These are phyloP conservation scores for Picochlorum sp. DNA, from an alignment of 139 green algal species.

Conservation along the genomic window DNA sequence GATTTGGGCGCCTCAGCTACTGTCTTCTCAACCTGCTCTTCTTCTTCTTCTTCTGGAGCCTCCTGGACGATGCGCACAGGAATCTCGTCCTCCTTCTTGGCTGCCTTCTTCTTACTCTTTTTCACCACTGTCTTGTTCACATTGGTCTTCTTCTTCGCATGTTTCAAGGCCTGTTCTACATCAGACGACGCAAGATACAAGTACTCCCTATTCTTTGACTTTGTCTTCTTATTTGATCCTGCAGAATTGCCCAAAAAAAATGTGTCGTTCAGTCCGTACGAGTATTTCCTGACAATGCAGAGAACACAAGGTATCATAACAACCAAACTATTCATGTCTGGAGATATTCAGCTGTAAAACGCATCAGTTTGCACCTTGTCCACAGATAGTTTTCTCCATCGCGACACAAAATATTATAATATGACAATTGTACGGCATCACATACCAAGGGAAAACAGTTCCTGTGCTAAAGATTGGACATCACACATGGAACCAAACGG, in stretches of 20 bases:
- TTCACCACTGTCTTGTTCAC: neutral
- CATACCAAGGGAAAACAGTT: constrained; percentile 55
- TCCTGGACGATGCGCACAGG: neutral
- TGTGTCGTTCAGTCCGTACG: constrained; percentile 26
- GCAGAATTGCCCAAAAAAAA: neutral
- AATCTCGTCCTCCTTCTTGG: constrained; percentile 2
- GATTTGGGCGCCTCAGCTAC: neutral
- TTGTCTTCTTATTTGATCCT: constrained; percentile 33
- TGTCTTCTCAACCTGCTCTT: neutral
- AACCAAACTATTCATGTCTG: constrained; percentile 14
- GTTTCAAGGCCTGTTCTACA: constrained; percentile 42
- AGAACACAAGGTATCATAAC: constrained; percentile 23
- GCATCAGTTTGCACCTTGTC: too few species aligned
- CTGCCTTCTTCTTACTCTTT: neutral
- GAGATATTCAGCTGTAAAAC: constrained; percentile 25
- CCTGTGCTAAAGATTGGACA: constrained; percentile 26
- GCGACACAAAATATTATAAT: neutral
- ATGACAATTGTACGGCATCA: neutral
- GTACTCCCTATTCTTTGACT: constrained; percentile 47
- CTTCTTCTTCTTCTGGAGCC: neutral
- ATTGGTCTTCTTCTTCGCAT: constrained; percentile 12
- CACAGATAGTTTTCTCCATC: constrained; percentile 33
- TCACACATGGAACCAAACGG: constrained; percentile 16
- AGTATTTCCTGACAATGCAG: constrained; percentile 1
- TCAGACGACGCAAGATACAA: constrained; percentile 48